phyloP scores from a whole-genome alignment of 805 yeast genomes.

The Grigorovia humatica region DNA sequence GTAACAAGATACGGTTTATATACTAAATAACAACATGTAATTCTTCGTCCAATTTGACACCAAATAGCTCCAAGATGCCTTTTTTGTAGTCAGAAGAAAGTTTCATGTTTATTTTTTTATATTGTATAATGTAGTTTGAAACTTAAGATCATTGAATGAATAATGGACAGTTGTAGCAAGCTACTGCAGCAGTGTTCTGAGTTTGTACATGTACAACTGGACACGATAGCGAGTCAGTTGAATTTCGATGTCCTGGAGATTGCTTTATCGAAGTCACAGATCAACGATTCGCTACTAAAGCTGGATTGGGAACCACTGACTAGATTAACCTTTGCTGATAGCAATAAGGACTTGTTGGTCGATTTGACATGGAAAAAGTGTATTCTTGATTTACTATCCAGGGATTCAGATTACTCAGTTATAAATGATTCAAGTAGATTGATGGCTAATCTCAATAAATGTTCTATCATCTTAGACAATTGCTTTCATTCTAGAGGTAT shows the following conservation, averaged over 20 bases:
- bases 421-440: not conserved
- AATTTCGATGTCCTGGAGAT: not conserved
- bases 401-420: not conserved
- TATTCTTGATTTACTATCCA: slow-evolving; percentile 8
- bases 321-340: not conserved
- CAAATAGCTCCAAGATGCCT: no score
- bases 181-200: slow-evolving; percentile 1
- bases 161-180: not conserved
- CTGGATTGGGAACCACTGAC: slow-evolving; percentile 11
- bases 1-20: no score
- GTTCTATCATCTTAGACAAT: slow-evolving; percentile 19
- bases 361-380: slow-evolving; percentile 11
- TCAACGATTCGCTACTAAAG: slow-evolving; percentile 5
- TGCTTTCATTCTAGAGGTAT: slow-evolving; percentile 14
- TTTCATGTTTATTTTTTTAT: not conserved
- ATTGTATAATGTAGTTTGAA: no score
- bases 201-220: not conserved
- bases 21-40: no score
- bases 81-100: not conserved
- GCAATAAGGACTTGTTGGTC: slow-evolving; percentile 8
- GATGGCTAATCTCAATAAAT: slow-evolving; percentile 3
- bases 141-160: not conserved
- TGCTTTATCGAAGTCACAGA: not conserved
- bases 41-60: no score
- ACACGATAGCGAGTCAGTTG: not conserved